Evolutionary conservation across 305 asterid species (phyloP).

Genomic region (Fraxinus sp.): DNA sequence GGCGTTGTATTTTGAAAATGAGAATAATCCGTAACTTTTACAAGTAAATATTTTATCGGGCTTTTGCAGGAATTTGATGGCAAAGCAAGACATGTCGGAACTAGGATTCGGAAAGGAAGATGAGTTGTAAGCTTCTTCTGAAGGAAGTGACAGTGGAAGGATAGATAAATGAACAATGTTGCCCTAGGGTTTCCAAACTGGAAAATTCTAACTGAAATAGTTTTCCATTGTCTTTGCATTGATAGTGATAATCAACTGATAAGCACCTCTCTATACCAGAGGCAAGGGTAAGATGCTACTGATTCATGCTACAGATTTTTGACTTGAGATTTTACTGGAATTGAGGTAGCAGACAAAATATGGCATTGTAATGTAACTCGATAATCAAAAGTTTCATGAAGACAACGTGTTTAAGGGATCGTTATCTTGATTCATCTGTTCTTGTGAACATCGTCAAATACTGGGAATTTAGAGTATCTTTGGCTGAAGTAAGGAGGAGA

Average conservation of each 20-base stretch:
- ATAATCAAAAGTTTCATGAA: background rate
- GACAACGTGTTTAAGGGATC: background rate
- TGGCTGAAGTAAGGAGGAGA: constrained; percentile 90
- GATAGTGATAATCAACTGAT: background rate
- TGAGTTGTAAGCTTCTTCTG: constrained; percentile 33
- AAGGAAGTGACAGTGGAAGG: constrained; percentile 24
- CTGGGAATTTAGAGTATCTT: constrained; percentile 92
- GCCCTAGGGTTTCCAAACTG: background rate
- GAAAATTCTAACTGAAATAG: constrained; percentile 8
- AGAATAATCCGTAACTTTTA: background rate
- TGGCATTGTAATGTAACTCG: background rate
- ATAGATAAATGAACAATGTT: constrained; percentile 29
- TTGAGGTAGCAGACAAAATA: background rate
- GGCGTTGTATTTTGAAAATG: background rate
- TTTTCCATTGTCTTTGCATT: background rate
- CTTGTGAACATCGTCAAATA: constrained; percentile 59
- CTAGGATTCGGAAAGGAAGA: constrained; percentile 62
- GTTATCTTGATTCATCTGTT: background rate
- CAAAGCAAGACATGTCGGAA: constrained; percentile 87
- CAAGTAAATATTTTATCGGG: background rate
- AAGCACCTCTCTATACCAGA: background rate
- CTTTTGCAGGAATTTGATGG: constrained; percentile 88
- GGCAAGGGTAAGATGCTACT: background rate
- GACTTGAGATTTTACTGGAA: background rate
- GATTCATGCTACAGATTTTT: background rate